These are phyloP conservation scores for Corchorus olitorius DNA, from an alignment of 345 rosid genomes.

Conservation along the genomic window DNA sequence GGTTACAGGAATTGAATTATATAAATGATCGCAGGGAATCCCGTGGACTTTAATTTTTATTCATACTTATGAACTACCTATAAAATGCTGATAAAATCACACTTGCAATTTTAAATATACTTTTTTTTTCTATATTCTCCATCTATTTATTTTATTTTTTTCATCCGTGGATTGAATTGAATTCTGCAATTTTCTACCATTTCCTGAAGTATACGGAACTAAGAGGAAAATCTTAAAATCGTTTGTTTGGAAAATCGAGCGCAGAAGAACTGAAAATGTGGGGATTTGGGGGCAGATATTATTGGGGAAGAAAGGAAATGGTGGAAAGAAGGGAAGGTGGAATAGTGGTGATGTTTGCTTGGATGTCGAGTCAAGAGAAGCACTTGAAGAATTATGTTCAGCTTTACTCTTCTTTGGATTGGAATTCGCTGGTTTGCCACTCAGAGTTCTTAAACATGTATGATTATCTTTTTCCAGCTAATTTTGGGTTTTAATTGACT, in stretches of 20 bases:
- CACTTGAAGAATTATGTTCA: slow-evolving; percentile 63
- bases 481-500: not conserved
- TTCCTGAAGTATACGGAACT: not conserved
- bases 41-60: not conserved
- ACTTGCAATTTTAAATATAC: not conserved
- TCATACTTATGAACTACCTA: not conserved
- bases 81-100: not conserved
- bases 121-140: too few species aligned
- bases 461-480: slow-evolving; percentile 15
- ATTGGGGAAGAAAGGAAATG: slow-evolving; percentile 64
- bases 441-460: slow-evolving; percentile 83
- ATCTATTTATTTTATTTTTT: not conserved
- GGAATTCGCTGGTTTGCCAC: slow-evolving; percentile 85
- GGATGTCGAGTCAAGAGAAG: slow-evolving; percentile 85
- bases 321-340: slow-evolving; percentile 52
- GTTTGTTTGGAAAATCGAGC: slow-evolving; percentile 17
- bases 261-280: slow-evolving; percentile 45
- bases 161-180: slow-evolving; percentile 24
- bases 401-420: slow-evolving; percentile 69
- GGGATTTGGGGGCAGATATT: slow-evolving; percentile 81
- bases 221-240: not conserved
- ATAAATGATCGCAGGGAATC: not conserved
- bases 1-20: not conserved
- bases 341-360: slow-evolving; percentile 73
- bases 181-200: not conserved